These are phyloP conservation scores for Ceratobasidium sp. DNA, from an alignment of 1,284 basidiomycete genomes.

Conservation along the genomic window DNA sequence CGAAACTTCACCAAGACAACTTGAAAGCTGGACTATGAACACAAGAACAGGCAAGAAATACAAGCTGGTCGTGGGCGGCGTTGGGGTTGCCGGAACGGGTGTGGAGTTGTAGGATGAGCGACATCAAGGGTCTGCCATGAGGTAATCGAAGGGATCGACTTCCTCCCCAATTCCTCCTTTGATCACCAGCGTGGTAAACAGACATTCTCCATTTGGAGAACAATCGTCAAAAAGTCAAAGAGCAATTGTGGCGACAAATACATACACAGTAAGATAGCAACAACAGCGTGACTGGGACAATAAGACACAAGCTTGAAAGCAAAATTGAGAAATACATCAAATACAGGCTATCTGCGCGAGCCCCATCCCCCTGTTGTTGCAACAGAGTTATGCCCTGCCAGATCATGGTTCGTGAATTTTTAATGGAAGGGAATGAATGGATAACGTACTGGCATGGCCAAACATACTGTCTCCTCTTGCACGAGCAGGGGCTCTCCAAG, in stretches of 20 bases:
- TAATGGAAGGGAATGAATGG: neutral
- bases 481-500: conserved; percentile 24
- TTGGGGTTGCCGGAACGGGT: conserved; percentile 15
- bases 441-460: conserved; percentile 13
- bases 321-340: neutral
- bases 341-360: conserved; percentile 13
- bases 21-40: neutral
- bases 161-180: conserved; percentile 15
- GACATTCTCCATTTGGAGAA: conserved; percentile 15
- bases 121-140: conserved; percentile 1
- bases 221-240: neutral
- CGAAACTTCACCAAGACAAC: neutral
- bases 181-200: conserved; percentile 6
- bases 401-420: conserved; percentile 5
- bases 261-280: conserved; percentile 35
- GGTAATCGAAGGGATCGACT: conserved; percentile 1
- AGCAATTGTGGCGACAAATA: conserved; percentile 25
- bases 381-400: conserved; percentile 35
- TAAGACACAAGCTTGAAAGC: neutral
- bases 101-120: neutral
- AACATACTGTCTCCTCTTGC: conserved; percentile 30
- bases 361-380: conserved; percentile 27
- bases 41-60: conserved; percentile 7
- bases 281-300: conserved; percentile 3
- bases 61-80: neutral